These are phyloP conservation scores for Alternaria viburni DNA, from an alignment of 2,329 filamentous ascomycete genomes.

Conservation along the genomic window DNA sequence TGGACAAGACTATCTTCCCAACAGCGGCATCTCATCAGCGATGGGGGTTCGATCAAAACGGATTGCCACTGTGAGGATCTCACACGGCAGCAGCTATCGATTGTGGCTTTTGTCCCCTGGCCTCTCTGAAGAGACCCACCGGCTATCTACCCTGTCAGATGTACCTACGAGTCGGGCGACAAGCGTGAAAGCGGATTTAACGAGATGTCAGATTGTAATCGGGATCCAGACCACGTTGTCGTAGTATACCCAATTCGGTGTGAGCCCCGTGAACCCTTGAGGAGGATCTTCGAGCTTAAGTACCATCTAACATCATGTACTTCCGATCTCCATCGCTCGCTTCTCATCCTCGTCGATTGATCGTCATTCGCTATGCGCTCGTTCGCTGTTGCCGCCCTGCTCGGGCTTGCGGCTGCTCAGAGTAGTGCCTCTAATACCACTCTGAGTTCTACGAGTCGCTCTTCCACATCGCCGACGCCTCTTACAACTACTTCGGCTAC, in stretches of 20 bases:
- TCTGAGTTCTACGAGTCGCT: background rate
- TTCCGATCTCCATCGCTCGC: background rate
- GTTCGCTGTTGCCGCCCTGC: constrained; percentile 10
- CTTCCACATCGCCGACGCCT: background rate
- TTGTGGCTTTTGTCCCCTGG: background rate
- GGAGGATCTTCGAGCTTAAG: constrained; percentile 12
- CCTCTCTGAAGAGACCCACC: background rate
- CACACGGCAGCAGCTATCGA: background rate
- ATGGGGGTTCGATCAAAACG: background rate
- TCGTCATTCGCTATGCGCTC: constrained; percentile 21
- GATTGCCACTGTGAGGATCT: background rate
- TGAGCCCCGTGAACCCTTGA: constrained; percentile 10
- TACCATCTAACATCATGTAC: constrained; percentile 3
- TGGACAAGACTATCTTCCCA: background rate
- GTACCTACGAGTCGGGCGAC: background rate
- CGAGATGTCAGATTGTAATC: background rate
- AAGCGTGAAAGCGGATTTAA: background rate
- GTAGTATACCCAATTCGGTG: constrained; percentile 1
- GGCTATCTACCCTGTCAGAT: background rate
- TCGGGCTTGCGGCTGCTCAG: constrained; percentile 23
- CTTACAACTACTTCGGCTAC: constrained; percentile 5
- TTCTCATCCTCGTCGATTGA: background rate
- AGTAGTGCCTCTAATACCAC: constrained; percentile 13
- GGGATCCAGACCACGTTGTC: constrained; percentile 4
- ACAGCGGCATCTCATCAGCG: background rate